phyloP scores from a whole-genome alignment of 129 eudicot genomes.

The Tagetes erecta region DNA sequence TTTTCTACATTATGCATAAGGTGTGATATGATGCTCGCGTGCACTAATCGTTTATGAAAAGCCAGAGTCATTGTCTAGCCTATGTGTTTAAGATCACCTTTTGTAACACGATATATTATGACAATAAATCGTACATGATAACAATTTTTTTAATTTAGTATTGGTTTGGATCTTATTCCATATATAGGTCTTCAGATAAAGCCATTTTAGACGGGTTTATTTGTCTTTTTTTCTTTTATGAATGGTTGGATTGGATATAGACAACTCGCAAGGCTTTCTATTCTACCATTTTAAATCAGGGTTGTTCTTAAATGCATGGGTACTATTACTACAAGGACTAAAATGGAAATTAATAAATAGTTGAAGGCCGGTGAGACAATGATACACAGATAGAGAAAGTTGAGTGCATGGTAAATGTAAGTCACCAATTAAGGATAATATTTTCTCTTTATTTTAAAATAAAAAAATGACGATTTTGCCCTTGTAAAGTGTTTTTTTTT shows the following conservation, averaged over 20 bases:
- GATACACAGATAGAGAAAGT: conserved; percentile 14
- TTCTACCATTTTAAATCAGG: conserved; percentile 6
- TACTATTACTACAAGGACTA: conserved; percentile 16
- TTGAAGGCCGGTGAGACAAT: neutral
- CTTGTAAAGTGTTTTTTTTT: neutral
- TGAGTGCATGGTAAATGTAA: neutral
- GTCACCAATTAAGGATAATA: conserved; percentile 7
- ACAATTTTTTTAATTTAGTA: neutral
- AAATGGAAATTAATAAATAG: neutral
- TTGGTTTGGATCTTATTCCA: neutral
- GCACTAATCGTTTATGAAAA: neutral
- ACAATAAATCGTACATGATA: neutral
- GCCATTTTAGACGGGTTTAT: conserved; percentile 27
- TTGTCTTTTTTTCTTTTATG: conserved; percentile 10
- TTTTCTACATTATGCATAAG: no score
- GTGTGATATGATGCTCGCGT: no score
- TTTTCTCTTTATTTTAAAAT: neutral
- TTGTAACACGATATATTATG: neutral
- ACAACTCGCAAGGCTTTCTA: neutral
- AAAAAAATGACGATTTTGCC: conserved; percentile 22
- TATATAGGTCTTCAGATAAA: conserved; percentile 5
- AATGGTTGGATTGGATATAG: conserved; percentile 23
- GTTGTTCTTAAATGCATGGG: neutral
- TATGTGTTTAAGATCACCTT: neutral
- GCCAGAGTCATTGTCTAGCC: neutral